Base-by-base conservation (phyloP, 176 grass and related monocot genomes). In the Ensete ventricosum region DNA sequence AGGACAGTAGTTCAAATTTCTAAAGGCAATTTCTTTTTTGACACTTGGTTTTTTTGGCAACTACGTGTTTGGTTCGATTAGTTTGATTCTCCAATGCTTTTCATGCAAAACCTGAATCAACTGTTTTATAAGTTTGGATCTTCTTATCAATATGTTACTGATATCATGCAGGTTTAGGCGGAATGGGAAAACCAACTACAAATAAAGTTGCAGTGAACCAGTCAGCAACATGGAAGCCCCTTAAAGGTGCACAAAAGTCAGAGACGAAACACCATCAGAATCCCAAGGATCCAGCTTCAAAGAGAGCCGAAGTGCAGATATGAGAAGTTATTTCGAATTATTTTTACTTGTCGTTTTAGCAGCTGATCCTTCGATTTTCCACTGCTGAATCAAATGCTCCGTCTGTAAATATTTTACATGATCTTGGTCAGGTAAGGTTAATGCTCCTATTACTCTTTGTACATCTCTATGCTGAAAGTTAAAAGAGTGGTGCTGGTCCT, bases 271-370 rank as follows among this genome's bases (percentile, higher is more conserved):
- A 83, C 66, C 75, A 52, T 57, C 70, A 55, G 16, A 72, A 73
- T 55, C 49, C 83, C 19, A 75, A 76, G 5, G 59, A 83, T 77
- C 69, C 52, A 34, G 59, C 82, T 76, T 60, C 78, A 7, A 86
- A 76, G 13, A 86, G 80, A 77, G 78, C 78, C 24, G 60, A 84
- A 79, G 70, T 83, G 19, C 27, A 84, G 78, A 65, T 22, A 19
- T 88, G 74, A 86, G 7, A 76, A 57, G 14, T 69, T 48, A 70
- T 51, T 51, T 70, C 27, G 63, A 65, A 23, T 27, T 65, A 43
- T 13, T 65, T 9, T 50, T 70, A 52, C 51, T 70, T 22, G 20
- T 70, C 21, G 19, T 52, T 21, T 49, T 70, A 85, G 3, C 69
- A 57, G 19, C 80, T 50, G 25, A 50, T 51, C 34, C 11, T 70